These are phyloP conservation scores for Pythium vanterpoolii DNA, from an alignment of 352 stramenopile genomes.

Conservation along the genomic window DNA sequence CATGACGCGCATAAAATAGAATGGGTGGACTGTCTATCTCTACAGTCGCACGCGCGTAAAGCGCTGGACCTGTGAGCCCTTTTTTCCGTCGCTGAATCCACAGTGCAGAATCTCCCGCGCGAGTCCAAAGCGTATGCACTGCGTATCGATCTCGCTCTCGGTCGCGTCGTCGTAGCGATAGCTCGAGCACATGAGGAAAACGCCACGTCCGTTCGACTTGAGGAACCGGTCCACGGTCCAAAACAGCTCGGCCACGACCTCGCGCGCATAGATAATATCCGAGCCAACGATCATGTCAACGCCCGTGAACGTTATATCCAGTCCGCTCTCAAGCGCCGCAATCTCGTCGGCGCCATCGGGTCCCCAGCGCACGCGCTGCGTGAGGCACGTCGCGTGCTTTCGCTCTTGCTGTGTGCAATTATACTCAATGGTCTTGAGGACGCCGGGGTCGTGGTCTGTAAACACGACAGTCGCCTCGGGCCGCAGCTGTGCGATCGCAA, in stretches of 20 bases:
- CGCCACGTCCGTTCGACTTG: not conserved
- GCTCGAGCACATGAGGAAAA: constrained; percentile 79
- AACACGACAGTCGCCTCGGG: constrained; percentile 65
- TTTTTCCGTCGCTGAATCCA: constrained; percentile 25
- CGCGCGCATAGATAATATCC: constrained; percentile 72
- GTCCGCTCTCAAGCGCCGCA: constrained; percentile 29
- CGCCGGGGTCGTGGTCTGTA: constrained; percentile 77
- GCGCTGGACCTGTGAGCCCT: constrained; percentile 50
- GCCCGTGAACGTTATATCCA: not conserved
- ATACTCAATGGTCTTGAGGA: constrained; percentile 78
- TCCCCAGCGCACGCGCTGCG: constrained; percentile 63
- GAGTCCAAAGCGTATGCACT: constrained; percentile 47
- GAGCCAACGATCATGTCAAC: constrained; percentile 69
- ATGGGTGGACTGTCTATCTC: constrained; percentile 11
- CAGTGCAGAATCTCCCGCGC: constrained; percentile 46
- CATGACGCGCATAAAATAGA: not conserved
- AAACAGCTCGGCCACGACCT: constrained; percentile 68
- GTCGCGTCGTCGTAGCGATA: constrained; percentile 69
- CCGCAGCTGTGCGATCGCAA: constrained; percentile 59
- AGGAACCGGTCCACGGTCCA: constrained; percentile 73
- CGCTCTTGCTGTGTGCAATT: constrained; percentile 60
- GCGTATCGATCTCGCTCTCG: constrained; percentile 60
- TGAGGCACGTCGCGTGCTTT: constrained; percentile 49
- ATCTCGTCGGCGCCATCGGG: constrained; percentile 57
- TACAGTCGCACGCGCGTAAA: constrained; percentile 33